Evolutionary conservation across 139 green algal species (phyloP).

Genomic region (Volvox africanus): DNA sequence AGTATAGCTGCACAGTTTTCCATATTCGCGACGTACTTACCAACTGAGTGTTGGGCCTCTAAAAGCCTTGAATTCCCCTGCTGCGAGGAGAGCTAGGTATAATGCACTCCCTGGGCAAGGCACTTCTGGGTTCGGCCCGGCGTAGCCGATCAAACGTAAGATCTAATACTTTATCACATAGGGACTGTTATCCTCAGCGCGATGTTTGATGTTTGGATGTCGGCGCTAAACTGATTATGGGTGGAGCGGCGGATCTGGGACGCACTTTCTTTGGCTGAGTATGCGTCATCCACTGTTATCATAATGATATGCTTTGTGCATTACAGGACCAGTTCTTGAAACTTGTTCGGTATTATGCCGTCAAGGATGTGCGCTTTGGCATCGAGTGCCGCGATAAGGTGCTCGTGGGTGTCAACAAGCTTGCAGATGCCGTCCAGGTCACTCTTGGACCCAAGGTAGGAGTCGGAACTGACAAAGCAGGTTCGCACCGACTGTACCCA

Average conservation of each 20-base stretch:
- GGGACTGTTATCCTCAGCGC: neutral
- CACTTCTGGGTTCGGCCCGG: slow-evolving; percentile 37
- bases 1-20: neutral
- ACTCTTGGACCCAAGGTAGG: slow-evolving; percentile 97
- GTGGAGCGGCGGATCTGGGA: slow-evolving; percentile 2
- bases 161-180: neutral
- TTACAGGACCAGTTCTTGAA: slow-evolving; percentile 51
- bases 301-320: neutral
- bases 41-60: neutral
- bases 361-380: slow-evolving; percentile 97
- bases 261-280: neutral
- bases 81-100: slow-evolving; percentile 2
- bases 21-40: neutral
- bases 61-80: neutral
- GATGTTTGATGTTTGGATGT: neutral
- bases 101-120: slow-evolving; percentile 43
- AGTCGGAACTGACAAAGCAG: neutral
- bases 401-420: slow-evolving; percentile 93
- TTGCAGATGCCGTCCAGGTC: slow-evolving; percentile 98
- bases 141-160: slow-evolving; percentile 26
- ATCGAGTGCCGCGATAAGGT: slow-evolving; percentile 92
- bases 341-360: slow-evolving; percentile 78
- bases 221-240: slow-evolving; percentile 27
- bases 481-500: too few relatives aligned
- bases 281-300: neutral